Base-by-base conservation (phyloP, 306 rosid species). In the Castanea crenata region DNA sequence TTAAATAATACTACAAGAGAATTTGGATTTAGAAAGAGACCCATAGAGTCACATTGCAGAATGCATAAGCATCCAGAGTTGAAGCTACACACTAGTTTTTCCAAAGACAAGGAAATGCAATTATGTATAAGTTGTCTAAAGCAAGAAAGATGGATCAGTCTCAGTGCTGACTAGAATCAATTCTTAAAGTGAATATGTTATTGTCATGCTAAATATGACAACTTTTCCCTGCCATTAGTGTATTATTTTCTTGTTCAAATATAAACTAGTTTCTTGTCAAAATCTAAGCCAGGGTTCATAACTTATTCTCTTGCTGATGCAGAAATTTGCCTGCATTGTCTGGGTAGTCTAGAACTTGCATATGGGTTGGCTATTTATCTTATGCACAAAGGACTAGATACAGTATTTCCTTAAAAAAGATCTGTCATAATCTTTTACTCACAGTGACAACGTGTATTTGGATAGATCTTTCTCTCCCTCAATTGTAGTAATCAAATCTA, bases 401-500 rank as follows among this genome's bases (percentile, higher is more conserved):
- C 52, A 10, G 11, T 67, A 67, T 64, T 49, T 49, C 54, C 54
- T 49, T 34, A 35, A 46, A 5, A 49, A 41, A 44, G 13, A 5
- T 71, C 2, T 52, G 19, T 16, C 51, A 19, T 21, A 13, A 18
- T 31, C 0, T 55, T 59, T 55, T 71, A 87, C 99, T 92, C 81
- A 95, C 99, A 95, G 82, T 27, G 92, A 81, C 72, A 93, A 56
- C 3, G 98, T 88, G 91, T 90, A 93, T 78, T 95, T 95, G 21
- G 93, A 91, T 35, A 91, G 87, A 74, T 95, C 97, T 81, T 95
- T 93, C 82, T 91, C 99, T 79, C 99, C 98, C 83, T 91, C 96
- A 35, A 88, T 81, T 32, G 98, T 91, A 79, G 98, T 91, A 83
- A 93, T 95, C 79, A 95, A 81, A 86, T 95, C 99, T 55, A 95